Conservation (phyloP, 2,329 filamentous ascomycete species). For the Alternaria gaisen region DNA sequence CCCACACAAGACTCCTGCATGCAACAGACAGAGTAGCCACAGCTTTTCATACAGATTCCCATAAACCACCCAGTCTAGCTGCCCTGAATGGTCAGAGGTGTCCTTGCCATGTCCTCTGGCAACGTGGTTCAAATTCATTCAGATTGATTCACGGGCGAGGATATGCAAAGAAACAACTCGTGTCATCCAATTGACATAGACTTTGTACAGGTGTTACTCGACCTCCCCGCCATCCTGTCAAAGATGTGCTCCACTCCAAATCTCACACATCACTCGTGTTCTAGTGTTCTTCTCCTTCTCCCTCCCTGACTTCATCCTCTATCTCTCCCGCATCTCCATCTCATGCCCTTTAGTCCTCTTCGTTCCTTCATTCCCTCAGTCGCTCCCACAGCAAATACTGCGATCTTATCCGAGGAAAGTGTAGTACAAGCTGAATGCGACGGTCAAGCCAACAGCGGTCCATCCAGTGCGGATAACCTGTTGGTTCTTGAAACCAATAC, state of each 20-base stretch:
- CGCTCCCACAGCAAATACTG: background rate
- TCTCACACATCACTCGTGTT: background rate
- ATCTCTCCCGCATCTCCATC: background rate
- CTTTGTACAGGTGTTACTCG: slow-evolving; percentile 6
- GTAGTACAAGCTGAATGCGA: slow-evolving; percentile 50
- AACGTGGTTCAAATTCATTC: background rate
- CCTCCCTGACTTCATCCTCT: background rate
- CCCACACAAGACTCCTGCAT: background rate
- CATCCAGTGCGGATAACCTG: slow-evolving; percentile 72
- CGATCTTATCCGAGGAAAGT: slow-evolving; percentile 27
- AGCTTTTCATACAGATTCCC: background rate
- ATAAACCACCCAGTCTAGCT: too few relatives aligned
- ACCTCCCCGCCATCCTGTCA: background rate
- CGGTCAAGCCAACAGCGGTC: slow-evolving; percentile 66
- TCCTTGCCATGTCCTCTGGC: background rate
- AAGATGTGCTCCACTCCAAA: background rate
- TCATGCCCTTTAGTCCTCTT: background rate
- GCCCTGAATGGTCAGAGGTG: background rate
- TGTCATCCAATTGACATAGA: slow-evolving; percentile 12
- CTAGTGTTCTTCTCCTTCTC: background rate
- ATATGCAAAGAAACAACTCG: background rate
- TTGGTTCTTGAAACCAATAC: slow-evolving; percentile 68
- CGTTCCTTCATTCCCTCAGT: background rate
- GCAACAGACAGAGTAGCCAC: background rate
- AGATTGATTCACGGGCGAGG: background rate